These are phyloP conservation scores for Auriscalpium orientale DNA, from an alignment of 768 basidiomycete species.

Conservation along the genomic window DNA sequence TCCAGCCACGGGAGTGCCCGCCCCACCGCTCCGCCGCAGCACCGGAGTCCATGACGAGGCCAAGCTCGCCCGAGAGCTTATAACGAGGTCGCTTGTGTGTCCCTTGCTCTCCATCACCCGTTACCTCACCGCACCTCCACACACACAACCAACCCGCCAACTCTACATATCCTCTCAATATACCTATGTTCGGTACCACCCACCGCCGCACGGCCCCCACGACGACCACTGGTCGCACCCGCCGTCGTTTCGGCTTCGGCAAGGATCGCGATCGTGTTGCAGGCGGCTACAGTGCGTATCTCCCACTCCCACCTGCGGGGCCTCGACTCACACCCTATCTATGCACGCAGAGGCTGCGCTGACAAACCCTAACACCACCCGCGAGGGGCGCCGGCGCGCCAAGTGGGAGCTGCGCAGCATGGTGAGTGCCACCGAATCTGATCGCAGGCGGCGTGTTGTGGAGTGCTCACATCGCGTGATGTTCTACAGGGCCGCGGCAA, in stretches of 20 bases:
- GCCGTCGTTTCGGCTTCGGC: conserved; percentile 9
- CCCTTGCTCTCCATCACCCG: conserved; percentile 3
- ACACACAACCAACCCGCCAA: not conserved
- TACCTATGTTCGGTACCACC: conserved; percentile 4
- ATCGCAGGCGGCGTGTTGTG: too few species aligned
- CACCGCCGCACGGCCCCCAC: not conserved
- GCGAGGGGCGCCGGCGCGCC: conserved; percentile 35
- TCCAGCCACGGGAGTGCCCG: too few species aligned
- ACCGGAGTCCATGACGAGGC: too few species aligned
- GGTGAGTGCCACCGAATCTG: conserved; percentile 33
- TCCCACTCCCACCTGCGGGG: not conserved
- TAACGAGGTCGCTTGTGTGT: not conserved
- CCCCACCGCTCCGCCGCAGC: too few species aligned
- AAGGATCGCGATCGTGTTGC: conserved; percentile 38
- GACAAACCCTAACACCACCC: conserved; percentile 44
- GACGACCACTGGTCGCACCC: conserved; percentile 4
- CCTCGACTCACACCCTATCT: not conserved
- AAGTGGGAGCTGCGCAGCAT: conserved; percentile 38
- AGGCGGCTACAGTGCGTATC: conserved; percentile 38
- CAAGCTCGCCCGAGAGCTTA: too few species aligned
- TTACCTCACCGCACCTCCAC: conserved; percentile 5
- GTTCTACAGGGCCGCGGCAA: conserved; percentile 32
- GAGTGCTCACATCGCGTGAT: not conserved
- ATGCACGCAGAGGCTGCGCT: conserved; percentile 35
- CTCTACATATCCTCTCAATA: not conserved